Percentiles rank a stretch among this genome's conserved stretches.
Conservation (phyloP, 345 rosid species). For the Camelina laxa region DNA sequence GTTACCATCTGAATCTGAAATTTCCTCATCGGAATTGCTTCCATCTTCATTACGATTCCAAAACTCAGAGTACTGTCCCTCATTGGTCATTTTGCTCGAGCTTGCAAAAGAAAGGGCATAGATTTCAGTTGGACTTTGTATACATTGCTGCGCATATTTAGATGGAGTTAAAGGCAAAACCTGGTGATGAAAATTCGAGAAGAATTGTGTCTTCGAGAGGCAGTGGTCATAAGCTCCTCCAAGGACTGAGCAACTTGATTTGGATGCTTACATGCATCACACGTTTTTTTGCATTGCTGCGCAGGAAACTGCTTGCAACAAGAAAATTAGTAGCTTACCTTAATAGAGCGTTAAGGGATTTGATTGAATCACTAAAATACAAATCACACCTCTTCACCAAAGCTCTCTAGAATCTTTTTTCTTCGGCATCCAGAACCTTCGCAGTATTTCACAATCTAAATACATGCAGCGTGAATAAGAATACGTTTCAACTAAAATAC, state of each 20-base stretch:
- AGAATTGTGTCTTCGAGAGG: slow-evolving; percentile 61
- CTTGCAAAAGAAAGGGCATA: slow-evolving; percentile 49
- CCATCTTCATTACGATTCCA: slow-evolving; percentile 90
- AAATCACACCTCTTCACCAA: slow-evolving; percentile 78
- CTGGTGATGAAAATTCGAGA: slow-evolving; percentile 64
- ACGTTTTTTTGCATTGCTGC: slow-evolving; percentile 69
- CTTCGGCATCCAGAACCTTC: slow-evolving; percentile 94
- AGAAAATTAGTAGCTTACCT: slow-evolving; percentile 9
- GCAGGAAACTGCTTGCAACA: slow-evolving; percentile 55
- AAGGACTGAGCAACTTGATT: slow-evolving; percentile 59
- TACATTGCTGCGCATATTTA: neutral
- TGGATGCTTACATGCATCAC: slow-evolving; percentile 93
- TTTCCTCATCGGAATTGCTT: slow-evolving; percentile 83
- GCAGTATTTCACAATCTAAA: slow-evolving; percentile 87
- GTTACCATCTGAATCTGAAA: slow-evolving; percentile 85
- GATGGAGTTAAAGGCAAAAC: slow-evolving; percentile 40
- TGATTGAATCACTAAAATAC: slow-evolving; percentile 1
- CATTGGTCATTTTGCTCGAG: slow-evolving; percentile 49
- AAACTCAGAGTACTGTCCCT: slow-evolving; percentile 73
- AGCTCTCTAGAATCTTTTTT: slow-evolving; percentile 83
- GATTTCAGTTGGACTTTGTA: slow-evolving; percentile 14
- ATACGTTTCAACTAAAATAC: slow-evolving; percentile 10
- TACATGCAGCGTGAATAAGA: slow-evolving; percentile 33
- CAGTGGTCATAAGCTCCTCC: slow-evolving; percentile 62
- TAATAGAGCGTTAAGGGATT: neutral